Evolutionary conservation across 208 protist species (phyloP).

Genomic region (Trichomonas vaginalis): DNA sequence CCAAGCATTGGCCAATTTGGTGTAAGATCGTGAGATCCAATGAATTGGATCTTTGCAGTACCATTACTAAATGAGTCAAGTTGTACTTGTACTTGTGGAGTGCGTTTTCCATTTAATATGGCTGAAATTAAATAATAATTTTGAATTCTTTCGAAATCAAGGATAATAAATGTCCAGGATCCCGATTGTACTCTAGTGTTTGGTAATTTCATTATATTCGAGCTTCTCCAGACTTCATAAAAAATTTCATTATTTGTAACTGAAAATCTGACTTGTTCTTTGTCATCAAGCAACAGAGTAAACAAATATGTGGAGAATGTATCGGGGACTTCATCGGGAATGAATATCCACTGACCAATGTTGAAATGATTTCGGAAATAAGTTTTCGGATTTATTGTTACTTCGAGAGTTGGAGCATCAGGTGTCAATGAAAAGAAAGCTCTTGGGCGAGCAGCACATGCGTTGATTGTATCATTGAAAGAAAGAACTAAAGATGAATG

Average conservation of each 20-base stretch:
- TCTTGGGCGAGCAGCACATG: not conserved
- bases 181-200: not conserved
- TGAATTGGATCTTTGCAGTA: not conserved
- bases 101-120: not conserved
- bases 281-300: not conserved
- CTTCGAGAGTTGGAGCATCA: not conserved
- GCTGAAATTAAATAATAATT: not conserved
- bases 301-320: not conserved
- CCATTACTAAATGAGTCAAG: not conserved
- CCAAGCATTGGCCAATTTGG: not conserved
- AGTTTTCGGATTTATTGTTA: not conserved
- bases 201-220: not conserved
- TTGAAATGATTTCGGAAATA: not conserved
- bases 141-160: not conserved
- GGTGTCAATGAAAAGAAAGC: not conserved
- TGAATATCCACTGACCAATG: not conserved
- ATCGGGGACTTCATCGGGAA: not conserved
- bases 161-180: not conserved
- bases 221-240: not conserved
- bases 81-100: not conserved
- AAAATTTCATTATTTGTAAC: not conserved
- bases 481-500: not conserved
- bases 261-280: not conserved
- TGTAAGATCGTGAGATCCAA: not conserved
- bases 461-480: not conserved